Evolutionary conservation across 2,329 filamentous ascomycete genomes (phyloP).

Genomic region (Calonectria honghensis): DNA sequence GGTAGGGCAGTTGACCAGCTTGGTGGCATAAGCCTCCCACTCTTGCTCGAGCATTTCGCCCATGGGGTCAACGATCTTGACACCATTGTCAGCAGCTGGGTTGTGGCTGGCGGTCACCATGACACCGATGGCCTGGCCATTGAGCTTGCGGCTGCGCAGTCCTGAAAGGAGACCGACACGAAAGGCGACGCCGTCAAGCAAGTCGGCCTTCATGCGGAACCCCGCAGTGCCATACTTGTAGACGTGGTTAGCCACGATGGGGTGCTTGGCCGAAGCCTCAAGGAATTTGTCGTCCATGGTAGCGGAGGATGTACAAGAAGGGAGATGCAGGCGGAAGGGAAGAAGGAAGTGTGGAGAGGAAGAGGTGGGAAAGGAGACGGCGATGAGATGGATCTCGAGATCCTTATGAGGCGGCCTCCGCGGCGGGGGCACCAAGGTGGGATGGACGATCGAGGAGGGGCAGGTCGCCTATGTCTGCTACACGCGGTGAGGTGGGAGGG

Average conservation of each 20-base stretch:
- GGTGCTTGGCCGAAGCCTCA: constrained; percentile 77
- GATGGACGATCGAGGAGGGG: constrained; percentile 31
- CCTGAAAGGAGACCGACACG: constrained; percentile 92
- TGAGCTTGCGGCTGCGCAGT: constrained; percentile 91
- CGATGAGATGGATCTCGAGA: constrained; percentile 50
- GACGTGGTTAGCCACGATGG: constrained; percentile 72
- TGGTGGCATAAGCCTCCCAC: constrained; percentile 93
- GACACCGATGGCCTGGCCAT: constrained; percentile 93
- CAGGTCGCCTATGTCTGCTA: constrained; percentile 21
- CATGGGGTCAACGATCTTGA: constrained; percentile 97
- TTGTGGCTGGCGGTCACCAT: constrained; percentile 98
- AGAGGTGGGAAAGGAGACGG: constrained; percentile 37
- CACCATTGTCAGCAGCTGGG: constrained; percentile 90
- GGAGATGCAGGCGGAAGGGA: constrained; percentile 16
- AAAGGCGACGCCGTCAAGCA: constrained; percentile 94
- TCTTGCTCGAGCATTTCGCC: constrained; percentile 98
- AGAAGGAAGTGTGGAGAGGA: constrained; percentile 21
- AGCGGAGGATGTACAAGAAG: constrained; percentile 38
- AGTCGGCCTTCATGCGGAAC: constrained; percentile 82
- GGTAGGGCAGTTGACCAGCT: constrained; percentile 87
- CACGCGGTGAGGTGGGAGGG: constrained; percentile 4
- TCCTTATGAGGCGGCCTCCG: constrained; percentile 50
- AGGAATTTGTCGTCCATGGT: constrained; percentile 75
- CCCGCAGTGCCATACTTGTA: constrained; percentile 82
- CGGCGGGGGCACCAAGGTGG: constrained; percentile 31